Evolutionary conservation across 495 filamentous ascomycete genomes (phyloP).

Genomic region (Bathelium albidoporum): DNA sequence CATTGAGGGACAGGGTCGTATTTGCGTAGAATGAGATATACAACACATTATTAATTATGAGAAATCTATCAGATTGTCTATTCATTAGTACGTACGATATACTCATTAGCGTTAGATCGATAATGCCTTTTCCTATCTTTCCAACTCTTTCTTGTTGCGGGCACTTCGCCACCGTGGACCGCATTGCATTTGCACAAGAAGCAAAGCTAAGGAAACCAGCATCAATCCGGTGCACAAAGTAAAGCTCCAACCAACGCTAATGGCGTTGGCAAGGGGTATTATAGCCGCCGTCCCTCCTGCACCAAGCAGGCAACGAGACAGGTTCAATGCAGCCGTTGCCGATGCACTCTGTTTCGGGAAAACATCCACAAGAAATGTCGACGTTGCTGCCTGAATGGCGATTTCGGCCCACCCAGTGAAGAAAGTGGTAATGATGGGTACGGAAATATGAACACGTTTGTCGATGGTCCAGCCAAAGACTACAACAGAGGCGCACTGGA

Average conservation of each 20-base stretch:
- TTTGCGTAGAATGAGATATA: no score
- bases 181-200: neutral
- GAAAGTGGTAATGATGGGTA: slow-evolving; percentile 22
- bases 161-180: neutral
- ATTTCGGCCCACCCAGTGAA: slow-evolving; percentile 21
- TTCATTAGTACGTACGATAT: no score
- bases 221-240: slow-evolving; percentile 13
- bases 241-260: slow-evolving; percentile 31
- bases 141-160: neutral
- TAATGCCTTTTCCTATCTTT: neutral
- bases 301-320: slow-evolving; percentile 29
- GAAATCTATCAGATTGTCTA: no score
- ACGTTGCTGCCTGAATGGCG: slow-evolving; percentile 21
- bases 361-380: slow-evolving; percentile 29
- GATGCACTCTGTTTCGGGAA: slow-evolving; percentile 27
- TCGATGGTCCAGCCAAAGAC: slow-evolving; percentile 25
- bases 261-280: slow-evolving; percentile 24
- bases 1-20: no score
- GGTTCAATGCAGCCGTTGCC: slow-evolving; percentile 27
- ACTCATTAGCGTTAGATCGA: neutral
- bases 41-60: no score
- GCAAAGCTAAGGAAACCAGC: neutral
- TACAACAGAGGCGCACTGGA: slow-evolving; percentile 13
- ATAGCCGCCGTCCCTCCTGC: slow-evolving; percentile 26
- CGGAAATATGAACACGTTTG: slow-evolving; percentile 18